Percentiles rank a stretch among this genome's conserved stretches.
These are phyloP conservation scores for Glebionis coronaria DNA, from an alignment of 129 eudicot genomes.

Conservation along the genomic window DNA sequence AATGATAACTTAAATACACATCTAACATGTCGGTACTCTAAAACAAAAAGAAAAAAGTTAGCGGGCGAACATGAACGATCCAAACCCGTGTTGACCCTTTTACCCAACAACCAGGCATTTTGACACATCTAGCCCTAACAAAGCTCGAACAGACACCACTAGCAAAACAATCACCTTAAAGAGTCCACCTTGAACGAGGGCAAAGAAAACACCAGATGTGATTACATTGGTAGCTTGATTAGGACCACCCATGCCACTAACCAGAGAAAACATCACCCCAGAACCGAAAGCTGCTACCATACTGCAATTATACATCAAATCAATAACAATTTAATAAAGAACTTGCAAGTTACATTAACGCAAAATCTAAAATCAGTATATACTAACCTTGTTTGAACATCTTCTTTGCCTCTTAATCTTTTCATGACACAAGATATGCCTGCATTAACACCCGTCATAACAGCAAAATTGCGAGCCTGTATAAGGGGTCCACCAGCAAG, in stretches of 20 bases:
- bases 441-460: conserved; percentile 85
- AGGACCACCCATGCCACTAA: conserved; percentile 88
- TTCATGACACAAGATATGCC: conserved; percentile 80
- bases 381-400: conserved; percentile 68
- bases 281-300: conserved; percentile 98
- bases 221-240: conserved; percentile 59
- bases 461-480: conserved; percentile 86
- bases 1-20: too few relatives aligned
- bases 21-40: too few relatives aligned
- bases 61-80: too few relatives aligned
- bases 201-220: conserved; percentile 81
- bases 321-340: background rate
- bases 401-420: conserved; percentile 92
- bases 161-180: conserved; percentile 51
- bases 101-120: too few relatives aligned
- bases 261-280: conserved; percentile 84
- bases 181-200: conserved; percentile 84
- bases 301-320: conserved; percentile 34
- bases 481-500: conserved; percentile 83
- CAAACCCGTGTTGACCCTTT: too few relatives aligned
- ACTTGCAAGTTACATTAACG: too few relatives aligned
- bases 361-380: background rate
- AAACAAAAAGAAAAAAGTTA: too few relatives aligned
- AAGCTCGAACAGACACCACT: background rate
- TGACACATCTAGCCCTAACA: too few relatives aligned